Evolutionary conservation across 2,329 filamentous ascomycete genomes (phyloP), one percentile per base, ranked within the genome.

Genomic region (Teratosphaeria zuluensis): DNA sequence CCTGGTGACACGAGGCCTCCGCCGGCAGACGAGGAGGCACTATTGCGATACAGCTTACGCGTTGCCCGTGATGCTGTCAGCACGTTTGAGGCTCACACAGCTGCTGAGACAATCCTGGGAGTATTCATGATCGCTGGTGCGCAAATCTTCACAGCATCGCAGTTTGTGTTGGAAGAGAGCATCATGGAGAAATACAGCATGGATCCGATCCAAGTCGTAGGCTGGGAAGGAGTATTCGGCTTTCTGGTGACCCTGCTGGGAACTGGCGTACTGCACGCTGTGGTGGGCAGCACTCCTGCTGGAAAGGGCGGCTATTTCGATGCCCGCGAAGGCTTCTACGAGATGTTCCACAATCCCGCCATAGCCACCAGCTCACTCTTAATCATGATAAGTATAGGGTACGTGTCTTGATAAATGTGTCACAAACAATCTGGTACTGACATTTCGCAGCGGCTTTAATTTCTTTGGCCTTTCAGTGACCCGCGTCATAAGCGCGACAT

Each of bases 381-480:
- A 59, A 97, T 97, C 72, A 99, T 99, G 94, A 82, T 99, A 65
- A 95, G 90, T 69, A 99, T 99, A 68, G 92, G 92, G 88, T 95
- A 83, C 71, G 84, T 78, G 28, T 55, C 57, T 54, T 53, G 21
- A 55, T 31, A 19, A 19, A 35, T 9, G 54, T 3, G 19, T 24
- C 9, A 14, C 16, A 16, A n/a, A n/a, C 28, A n/a, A 19, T 16
- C 2, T 19, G 2, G 4, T 46, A 21, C 48, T 35, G 7, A n/a
- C 33, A 32, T 28, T 31, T 48, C 33, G 33, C 62, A 95, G 90
- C 63, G 92, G 92, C 57, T 99, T 97, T 83, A 99, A 99, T 77
- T 99, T 95, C 79, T 99, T 99, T 74, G 94, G 94, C 7, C 83
- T 99, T 9, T 94, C 89, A 0, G 92, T 99, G 8, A 99, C 94